These are phyloP conservation scores for Rutstroemia sp. DNA, from an alignment of 2,329 filamentous ascomycete species.

Conservation along the genomic window DNA sequence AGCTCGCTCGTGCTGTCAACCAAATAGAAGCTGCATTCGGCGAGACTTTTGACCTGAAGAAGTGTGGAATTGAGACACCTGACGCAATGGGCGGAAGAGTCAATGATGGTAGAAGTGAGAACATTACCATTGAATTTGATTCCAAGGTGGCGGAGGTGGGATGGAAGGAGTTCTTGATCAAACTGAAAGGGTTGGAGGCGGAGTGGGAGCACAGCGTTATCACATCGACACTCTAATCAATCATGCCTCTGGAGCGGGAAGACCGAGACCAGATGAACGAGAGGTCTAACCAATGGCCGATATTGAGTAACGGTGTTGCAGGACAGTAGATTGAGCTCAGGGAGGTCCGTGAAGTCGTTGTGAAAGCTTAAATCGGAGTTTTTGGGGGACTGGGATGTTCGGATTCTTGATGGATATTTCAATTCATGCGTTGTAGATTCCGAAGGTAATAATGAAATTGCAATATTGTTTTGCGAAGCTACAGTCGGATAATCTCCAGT, in stretches of 20 bases:
- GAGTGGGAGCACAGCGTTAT: slow-evolving; percentile 17
- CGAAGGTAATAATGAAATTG: too few relatives aligned
- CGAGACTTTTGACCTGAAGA: slow-evolving; percentile 17
- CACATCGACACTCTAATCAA: not conserved
- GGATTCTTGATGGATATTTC: too few relatives aligned
- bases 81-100: slow-evolving; percentile 22
- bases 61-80: slow-evolving; percentile 19
- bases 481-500: too few relatives aligned
- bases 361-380: too few relatives aligned
- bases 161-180: slow-evolving; percentile 18
- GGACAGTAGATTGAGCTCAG: too few relatives aligned
- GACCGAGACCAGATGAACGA: too few relatives aligned
- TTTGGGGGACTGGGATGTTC: too few relatives aligned
- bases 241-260: not conserved
- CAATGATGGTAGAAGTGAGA: slow-evolving; percentile 22
- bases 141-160: slow-evolving; percentile 12
- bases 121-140: slow-evolving; percentile 23
- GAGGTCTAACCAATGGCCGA: too few relatives aligned
- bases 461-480: too few relatives aligned
- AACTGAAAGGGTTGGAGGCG: slow-evolving; percentile 16
- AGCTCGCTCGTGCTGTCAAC: slow-evolving; percentile 19
- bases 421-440: too few relatives aligned
- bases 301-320: too few relatives aligned
- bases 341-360: too few relatives aligned
- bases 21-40: slow-evolving; percentile 22